phyloP scores from a whole-genome alignment of 352 stramenopile genomes.

The Phytophthora sp. region DNA sequence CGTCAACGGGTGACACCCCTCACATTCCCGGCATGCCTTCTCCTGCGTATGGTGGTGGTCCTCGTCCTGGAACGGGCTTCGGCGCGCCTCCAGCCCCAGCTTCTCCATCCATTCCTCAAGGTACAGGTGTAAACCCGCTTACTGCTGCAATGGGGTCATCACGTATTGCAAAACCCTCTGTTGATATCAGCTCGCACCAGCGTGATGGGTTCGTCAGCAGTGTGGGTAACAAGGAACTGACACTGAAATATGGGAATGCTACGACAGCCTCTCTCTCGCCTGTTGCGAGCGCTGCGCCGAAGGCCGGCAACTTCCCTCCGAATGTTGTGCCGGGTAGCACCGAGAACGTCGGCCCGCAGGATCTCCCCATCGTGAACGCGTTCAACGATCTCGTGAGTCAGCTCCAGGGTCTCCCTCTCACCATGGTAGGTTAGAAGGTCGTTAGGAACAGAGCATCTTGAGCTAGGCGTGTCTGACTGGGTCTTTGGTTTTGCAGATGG shows the following conservation, averaged over 20 bases:
- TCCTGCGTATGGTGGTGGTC: slow-evolving; percentile 38
- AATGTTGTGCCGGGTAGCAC: slow-evolving; percentile 68
- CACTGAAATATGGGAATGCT: slow-evolving; percentile 86
- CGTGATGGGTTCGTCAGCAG: slow-evolving; percentile 87
- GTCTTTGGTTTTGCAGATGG: slow-evolving; percentile 56
- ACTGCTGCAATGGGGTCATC: slow-evolving; percentile 67
- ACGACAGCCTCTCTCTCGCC: slow-evolving; percentile 71
- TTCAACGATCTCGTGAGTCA: slow-evolving; percentile 85
- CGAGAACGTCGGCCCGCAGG: slow-evolving; percentile 74
- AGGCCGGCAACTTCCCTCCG: slow-evolving; percentile 48
- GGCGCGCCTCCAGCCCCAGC: slow-evolving; percentile 33
- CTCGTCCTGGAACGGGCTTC: slow-evolving; percentile 46
- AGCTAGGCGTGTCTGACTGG: slow-evolving; percentile 4
- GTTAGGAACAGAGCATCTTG: background rate
- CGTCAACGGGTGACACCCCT: slow-evolving; percentile 37
- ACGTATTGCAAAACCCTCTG: slow-evolving; percentile 79
- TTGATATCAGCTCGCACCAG: slow-evolving; percentile 84
- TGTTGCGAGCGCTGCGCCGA: slow-evolving; percentile 35
- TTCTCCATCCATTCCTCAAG: slow-evolving; percentile 57
- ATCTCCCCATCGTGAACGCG: slow-evolving; percentile 78
- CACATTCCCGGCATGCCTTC: slow-evolving; percentile 37
- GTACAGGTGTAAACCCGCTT: slow-evolving; percentile 76
- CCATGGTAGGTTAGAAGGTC: slow-evolving; percentile 67
- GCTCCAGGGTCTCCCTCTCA: slow-evolving; percentile 74
- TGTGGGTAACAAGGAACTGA: slow-evolving; percentile 88